Evolutionary conservation across 768 basidiomycete genomes (phyloP).

Genomic region (Mycena vulgaris): DNA sequence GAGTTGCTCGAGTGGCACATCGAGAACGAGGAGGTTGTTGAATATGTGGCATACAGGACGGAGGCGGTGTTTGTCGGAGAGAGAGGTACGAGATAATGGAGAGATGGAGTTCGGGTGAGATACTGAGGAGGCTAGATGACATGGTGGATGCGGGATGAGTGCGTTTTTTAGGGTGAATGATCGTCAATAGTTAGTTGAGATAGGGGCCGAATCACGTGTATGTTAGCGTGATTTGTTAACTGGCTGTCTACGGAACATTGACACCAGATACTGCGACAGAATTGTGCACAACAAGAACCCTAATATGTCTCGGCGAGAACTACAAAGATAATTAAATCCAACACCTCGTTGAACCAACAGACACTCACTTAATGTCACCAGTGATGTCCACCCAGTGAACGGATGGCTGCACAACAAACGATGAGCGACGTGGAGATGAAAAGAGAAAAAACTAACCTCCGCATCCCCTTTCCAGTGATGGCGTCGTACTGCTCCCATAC

Average conservation of each 20-base stretch:
- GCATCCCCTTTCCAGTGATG: conserved; percentile 82
- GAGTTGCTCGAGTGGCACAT: conserved; percentile 17
- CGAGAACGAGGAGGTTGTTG: conserved; percentile 9
- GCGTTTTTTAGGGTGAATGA: too few species aligned
- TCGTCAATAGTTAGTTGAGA: too few species aligned
- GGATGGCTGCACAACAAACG: conserved; percentile 75
- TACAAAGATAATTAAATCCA: too few species aligned
- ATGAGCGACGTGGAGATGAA: conserved; percentile 20
- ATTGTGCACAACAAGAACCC: too few species aligned
- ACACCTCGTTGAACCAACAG: too few species aligned
- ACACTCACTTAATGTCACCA: conserved; percentile 86
- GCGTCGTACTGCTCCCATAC: conserved; percentile 99
- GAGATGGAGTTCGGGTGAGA: conserved; percentile 17
- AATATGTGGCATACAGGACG: not conserved
- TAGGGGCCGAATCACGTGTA: too few species aligned
- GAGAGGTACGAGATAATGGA: conserved; percentile 2
- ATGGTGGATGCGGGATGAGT: too few species aligned
- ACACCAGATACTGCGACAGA: too few species aligned
- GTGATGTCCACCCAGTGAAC: conserved; percentile 97
- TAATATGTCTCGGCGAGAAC: too few species aligned
- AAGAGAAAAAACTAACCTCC: conserved; percentile 71
- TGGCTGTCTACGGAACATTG: too few species aligned
- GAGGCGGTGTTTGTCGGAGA: not conserved
- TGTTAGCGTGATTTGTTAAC: too few species aligned
- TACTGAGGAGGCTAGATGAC: too few species aligned